Percentiles rank a stretch among this genome's conserved stretches.
Conservation (phyloP, 331 rosid genomes). For the Pyracantha coccinea region DNA sequence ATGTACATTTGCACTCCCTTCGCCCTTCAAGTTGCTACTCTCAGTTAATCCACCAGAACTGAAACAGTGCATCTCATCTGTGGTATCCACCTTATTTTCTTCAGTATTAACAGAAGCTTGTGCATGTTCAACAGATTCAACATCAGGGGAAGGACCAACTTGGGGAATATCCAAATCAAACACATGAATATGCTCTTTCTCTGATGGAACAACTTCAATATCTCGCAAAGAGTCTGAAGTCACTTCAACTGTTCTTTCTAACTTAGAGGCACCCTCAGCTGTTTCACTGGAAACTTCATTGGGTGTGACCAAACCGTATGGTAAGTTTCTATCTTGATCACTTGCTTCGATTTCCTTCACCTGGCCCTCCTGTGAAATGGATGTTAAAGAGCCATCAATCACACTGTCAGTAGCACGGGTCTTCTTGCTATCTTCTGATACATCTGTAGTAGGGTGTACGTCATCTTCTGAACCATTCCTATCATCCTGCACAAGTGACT, state of each 20-base stretch:
- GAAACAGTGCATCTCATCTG: conserved; percentile 12
- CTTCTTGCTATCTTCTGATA: conserved; percentile 18
- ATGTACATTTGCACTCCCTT: conserved; percentile 23
- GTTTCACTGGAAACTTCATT: conserved; percentile 21
- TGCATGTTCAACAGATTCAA: conserved; percentile 22
- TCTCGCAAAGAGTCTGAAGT: conserved; percentile 22
- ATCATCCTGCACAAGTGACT: conserved; percentile 16
- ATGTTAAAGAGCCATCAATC: conserved; percentile 17
- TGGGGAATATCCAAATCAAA: conserved; percentile 23
- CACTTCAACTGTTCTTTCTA: conserved; percentile 21
- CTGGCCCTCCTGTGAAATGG: conserved; percentile 12
- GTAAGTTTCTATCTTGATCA: conserved; percentile 9
- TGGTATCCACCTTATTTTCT: conserved; percentile 25
- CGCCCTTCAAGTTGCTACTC: conserved; percentile 25
- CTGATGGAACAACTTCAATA: conserved; percentile 22
- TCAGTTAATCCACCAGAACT: conserved; percentile 15
- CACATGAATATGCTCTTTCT: conserved; percentile 17
- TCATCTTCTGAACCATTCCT: conserved; percentile 22
- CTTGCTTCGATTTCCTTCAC: conserved; percentile 22
- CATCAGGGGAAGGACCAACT: conserved; percentile 20
- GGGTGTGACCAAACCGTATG: conserved; percentile 21
- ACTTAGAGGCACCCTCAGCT: conserved; percentile 16
- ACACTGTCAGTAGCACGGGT: conserved; percentile 11
- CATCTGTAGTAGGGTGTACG: conserved; percentile 17
- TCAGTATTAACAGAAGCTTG: conserved; percentile 1